Base-by-base conservation (phyloP, 345 rosid genomes). In the Populus nigra region DNA sequence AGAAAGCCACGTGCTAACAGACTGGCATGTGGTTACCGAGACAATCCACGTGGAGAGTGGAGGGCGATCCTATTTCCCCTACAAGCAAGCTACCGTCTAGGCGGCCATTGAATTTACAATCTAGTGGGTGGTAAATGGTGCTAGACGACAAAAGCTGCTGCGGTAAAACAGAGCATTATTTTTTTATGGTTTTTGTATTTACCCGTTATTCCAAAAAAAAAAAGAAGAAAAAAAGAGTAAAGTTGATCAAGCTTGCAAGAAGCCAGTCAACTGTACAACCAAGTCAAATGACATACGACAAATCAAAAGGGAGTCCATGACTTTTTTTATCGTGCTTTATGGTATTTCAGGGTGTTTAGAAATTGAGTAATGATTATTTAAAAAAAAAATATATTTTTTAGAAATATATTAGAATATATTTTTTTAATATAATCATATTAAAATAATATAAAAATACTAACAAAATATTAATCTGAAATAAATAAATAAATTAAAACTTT, bases 31-130 rank as follows among this genome's bases (percentile, higher is more conserved):
- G n/a, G 72, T 29, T 43, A 4, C 39, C 68, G 12, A 62, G 71
- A 2, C 1, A 15, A 47, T 79, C 59, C 81, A 65, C 84, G 81
- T 78, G 81, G 81, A 72, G 38, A 3, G 8, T 15, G 8, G 45
- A 10, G 75, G 29, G 16, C 12, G 65, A 59, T 9, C 65, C 29
- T 59, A 9, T 7, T 23, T 59, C 29, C 63, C 63, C 29, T 1
- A 10, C 12, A 59, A 23, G 65, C 65, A 59, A 23, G 65, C 65
- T 10, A 4, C 10, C 29, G 5, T 5, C 16, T 1, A 12, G 50
- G 50, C 50, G 50, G 65, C 65, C 65, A 59, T 3, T 23, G 45
- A 41, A 41, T 33, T 33, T 3, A 33, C 36, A 5, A 49, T 39
- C 0, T 22, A 59, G 65, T 59, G 65, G 27, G 65, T n/a, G 63